Base-by-base conservation (phyloP, 306 rosid genomes). In the Sechiopsis laciniata region DNA sequence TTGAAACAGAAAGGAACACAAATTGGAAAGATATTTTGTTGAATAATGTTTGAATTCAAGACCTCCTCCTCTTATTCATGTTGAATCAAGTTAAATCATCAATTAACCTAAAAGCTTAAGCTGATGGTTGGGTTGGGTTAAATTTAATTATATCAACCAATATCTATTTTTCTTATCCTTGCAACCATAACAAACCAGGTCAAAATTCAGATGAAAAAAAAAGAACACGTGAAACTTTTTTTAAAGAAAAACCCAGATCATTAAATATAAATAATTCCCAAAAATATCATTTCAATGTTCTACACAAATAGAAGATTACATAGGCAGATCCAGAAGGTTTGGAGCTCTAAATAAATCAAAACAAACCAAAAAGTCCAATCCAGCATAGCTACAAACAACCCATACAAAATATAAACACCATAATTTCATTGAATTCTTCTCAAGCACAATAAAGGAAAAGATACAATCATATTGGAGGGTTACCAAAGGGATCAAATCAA, bases 251-350 rank as follows among this genome's bases (percentile, higher is more conserved):
- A 51, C 10, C 6, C 21, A 9, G 10, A 8, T 10, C 22, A 51
- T 26, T 52, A 8, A 73, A 55, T 55, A 55, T 14, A 55, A 21
- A 40, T 7, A 12, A 17, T 72, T 55, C 22, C 19, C 29, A 55
- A 6, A 72, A 65, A 17, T 42, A 65, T 42, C 9, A 65, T 65
- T 64, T 42, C 15, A 40, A 16, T 12, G 50, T 6, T 40, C 20
- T 17, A 22, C 32, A 37, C 32, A 11, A 35, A 57, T 15, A 40
- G 14, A 54, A 37, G 11, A 46, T 21, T 58, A 57, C 14, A 73
- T 20, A 19, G 76, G 56, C 15, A 73, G 76, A 73, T 73, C 76
- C 76, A 73, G 40, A 55, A 14, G 24, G 8, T 37, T 0, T 37
- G 46, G 46, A 57, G 56, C 76, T 58, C 22, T 6, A 40, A 22